Evolutionary conservation across 306 rosid genomes (phyloP), one percentile per base, ranked within the genome.

Genomic region (Sophora flavescens): DNA sequence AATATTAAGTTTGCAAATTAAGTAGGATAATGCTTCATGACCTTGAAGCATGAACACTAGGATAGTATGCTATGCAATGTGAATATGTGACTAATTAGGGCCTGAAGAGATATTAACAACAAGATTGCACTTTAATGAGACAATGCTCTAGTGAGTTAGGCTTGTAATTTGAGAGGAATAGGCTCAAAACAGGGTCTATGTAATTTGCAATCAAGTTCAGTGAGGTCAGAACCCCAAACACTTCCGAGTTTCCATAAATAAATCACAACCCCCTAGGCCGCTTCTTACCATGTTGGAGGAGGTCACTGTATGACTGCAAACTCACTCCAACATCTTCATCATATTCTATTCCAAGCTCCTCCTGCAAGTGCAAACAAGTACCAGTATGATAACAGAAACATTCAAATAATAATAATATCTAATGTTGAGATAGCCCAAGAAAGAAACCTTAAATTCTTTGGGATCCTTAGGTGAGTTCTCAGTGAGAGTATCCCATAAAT

Each of bases 381-480:
- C 60, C 35, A 81, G 57, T 36, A 47, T 58, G 45, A 65, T 8
- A 70, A 57, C 42, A 63, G 66, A 76, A 63, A 78, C 52, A 38
- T 33, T n/a, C n/a, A 26, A 17, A 50, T 16, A 36, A 36, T 30
- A 44, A 32, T 3, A 14, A 64, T 39, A 66, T 18, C 39, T 58
- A 62, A 1, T 36, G 44, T 30, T 68, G 45, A 75, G 62, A 75
- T 48, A 18, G 61, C 78, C 59, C 44, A 61, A 58, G 16, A 50
- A 36, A 32, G 6, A 41, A 32, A 88, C 96, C 97, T 95, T 92
- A 47, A 95, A 89, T 77, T 90, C 93, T 83, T 92, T 95, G 33
- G 89, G 86, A 81, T 92, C 96, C 81, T 90, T 95, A 0, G 92
- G 89, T 10, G 92, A 95, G 84, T 89, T 92, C 82, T 95, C 99